Evolutionary conservation across 176 grass and related monocot species (phyloP).

Genomic region (Paspalum notatum): DNA sequence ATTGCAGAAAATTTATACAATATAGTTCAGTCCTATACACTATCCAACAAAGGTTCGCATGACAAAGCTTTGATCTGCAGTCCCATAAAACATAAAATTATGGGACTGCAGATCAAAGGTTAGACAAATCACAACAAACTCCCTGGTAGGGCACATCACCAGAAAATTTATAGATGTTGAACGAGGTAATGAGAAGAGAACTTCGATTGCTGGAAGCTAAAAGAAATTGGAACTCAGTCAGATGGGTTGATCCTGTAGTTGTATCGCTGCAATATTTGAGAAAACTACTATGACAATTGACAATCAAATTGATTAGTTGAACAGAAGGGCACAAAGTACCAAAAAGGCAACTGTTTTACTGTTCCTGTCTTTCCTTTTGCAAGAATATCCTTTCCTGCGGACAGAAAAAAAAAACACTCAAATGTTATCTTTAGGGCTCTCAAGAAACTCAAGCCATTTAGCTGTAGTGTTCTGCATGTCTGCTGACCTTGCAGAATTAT

Average conservation of each 20-base stretch:
- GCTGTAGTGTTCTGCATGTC: not conserved
- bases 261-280: constrained; percentile 18
- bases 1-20: too few species aligned
- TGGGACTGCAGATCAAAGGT: too few species aligned
- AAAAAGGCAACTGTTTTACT: constrained; percentile 96
- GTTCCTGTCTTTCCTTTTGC: constrained; percentile 99
- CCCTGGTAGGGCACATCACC: constrained; percentile 80
- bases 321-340: constrained; percentile 54
- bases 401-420: constrained; percentile 19
- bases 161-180: constrained; percentile 91
- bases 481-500: constrained; percentile 62
- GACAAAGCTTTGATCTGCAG: too few species aligned
- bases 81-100: too few species aligned
- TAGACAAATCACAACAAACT: too few species aligned
- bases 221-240: constrained; percentile 46
- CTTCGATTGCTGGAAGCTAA: constrained; percentile 94
- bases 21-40: too few species aligned
- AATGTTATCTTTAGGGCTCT: constrained; percentile 9
- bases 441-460: not conserved
- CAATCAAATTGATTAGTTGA: constrained; percentile 34
- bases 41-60: too few species aligned
- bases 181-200: constrained; percentile 65
- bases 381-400: constrained; percentile 92
- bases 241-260: constrained; percentile 16
- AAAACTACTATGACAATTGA: not conserved